Evolutionary conservation across 192 early-diverging fungal species (phyloP), one percentile per base, ranked within the genome.

Genomic region (Backusella psychrophila): DNA sequence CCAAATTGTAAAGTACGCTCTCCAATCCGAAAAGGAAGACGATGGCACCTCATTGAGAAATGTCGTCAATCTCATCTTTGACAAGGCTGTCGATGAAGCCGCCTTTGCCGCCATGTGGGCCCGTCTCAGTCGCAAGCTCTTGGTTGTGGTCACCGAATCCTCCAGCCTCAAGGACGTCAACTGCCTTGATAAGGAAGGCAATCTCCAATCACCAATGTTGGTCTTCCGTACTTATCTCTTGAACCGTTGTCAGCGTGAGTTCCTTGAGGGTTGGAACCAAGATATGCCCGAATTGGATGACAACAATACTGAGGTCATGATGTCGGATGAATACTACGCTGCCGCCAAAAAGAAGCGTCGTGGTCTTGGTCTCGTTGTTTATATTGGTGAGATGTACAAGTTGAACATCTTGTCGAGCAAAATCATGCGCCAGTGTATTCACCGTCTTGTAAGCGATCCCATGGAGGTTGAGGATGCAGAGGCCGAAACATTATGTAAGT

Each of bases 321-420:
- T 93, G 86, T 89, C 92, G 0, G 90, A 90, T 46, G 91, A 93
- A 81, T 94, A 94, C 83, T 96, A 96, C 82, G 85, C 92, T 72
- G 88, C 95, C 3, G 87, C 82, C 71, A 99, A 97, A 89, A 90
- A 95, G 66, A 98, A 99, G 91, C 93, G 97, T 72, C 92, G 94
- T 31, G 94, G 94, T 31, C 92, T 99, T 66, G 97, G 97, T 72
- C 90, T 99, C 81, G 93, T 97, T 17, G 83, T 88, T 53, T 98
- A 99, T 79, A 96, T 99, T 74, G 96, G 98, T 75, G 96, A 99
- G 83, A 89, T 99, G 59, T 99, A 95, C 91, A 93, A 95, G 82
- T 81, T 92, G 53, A 82, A 86, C 44, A 94, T 99, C 86, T 88
- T 99, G 78, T 94, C 96, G 6, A 93, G 96, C 75, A 94, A 94